These are phyloP conservation scores for Globisporangium canariense DNA, from an alignment of 352 stramenopile genomes.

Conservation along the genomic window DNA sequence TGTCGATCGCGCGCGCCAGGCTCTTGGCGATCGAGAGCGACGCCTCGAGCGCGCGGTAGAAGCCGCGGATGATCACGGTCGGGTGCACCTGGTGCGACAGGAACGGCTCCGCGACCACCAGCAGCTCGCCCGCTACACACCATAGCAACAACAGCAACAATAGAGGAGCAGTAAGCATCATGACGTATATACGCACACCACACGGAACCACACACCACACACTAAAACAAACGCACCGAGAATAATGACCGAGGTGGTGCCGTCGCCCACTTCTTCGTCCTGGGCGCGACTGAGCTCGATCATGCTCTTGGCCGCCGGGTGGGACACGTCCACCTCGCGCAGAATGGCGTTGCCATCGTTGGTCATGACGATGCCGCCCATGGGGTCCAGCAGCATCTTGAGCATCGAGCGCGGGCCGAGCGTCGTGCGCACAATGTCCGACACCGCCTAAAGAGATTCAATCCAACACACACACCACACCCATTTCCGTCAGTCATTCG, in stretches of 20 bases:
- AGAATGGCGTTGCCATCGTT: conserved; percentile 99
- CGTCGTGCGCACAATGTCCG: conserved; percentile 99
- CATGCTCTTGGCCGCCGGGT: conserved; percentile 99
- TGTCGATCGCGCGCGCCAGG: conserved; percentile 92
- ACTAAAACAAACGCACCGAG: conserved; percentile 57
- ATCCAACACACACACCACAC: not conserved
- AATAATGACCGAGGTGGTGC: conserved; percentile 99
- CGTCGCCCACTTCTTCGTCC: conserved; percentile 99
- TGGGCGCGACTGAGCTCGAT: conserved; percentile 98
- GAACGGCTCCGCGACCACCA: conserved; percentile 97
- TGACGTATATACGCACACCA: not conserved
- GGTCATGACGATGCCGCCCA: conserved; percentile 99
- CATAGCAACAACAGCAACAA: conserved; percentile 5
- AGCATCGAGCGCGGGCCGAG: conserved; percentile 98
- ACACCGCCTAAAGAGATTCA: conserved; percentile 70
- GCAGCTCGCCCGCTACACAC: conserved; percentile 92
- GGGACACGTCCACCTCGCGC: conserved; percentile 96
- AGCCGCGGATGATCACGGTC: conserved; percentile 97
- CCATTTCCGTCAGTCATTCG: not conserved
- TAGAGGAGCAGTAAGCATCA: not conserved
- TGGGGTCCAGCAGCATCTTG: conserved; percentile 99
- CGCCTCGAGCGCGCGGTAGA: conserved; percentile 83
- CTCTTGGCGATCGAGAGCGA: conserved; percentile 93
- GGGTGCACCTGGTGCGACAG: conserved; percentile 96
- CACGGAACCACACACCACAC: not conserved